A percentile compares a stretch with the other conserved stretches of the same genome.
phyloP scores from a whole-genome alignment of 139 green algal species.

The Haematococcus lacustris region DNA sequence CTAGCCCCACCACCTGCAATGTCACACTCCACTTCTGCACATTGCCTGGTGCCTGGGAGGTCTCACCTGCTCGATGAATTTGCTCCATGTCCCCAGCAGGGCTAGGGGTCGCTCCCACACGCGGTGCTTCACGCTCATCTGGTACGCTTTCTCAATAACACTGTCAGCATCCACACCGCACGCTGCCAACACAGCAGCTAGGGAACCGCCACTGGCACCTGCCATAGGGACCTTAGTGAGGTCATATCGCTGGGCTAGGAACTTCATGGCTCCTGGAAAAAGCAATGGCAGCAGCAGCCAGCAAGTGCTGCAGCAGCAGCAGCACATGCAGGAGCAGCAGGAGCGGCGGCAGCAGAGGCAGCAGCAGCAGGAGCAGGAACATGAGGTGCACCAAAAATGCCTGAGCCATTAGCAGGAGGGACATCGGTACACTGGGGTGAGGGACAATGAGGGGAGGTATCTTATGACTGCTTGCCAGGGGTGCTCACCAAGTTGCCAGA shows the following conservation, averaged over 20 bases:
- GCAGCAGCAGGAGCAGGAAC: background rate
- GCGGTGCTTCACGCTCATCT: conserved; percentile 32
- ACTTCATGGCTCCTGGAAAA: conserved; percentile 43
- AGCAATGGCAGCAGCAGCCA: background rate
- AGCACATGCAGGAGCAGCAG: too few species aligned
- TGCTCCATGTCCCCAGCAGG: conserved; percentile 33
- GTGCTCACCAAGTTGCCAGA: conserved; percentile 33
- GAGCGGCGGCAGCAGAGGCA: background rate
- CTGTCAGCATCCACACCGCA: conserved; percentile 32
- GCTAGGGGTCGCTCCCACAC: conserved; percentile 47
- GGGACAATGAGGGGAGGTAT: background rate
- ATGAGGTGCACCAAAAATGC: background rate
- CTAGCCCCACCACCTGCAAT: too few species aligned
- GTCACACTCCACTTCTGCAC: too few species aligned
- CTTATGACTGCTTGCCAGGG: background rate
- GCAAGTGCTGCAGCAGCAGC: background rate
- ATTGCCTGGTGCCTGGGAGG: too few species aligned
- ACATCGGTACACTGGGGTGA: background rate
- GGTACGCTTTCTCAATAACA: conserved; percentile 33
- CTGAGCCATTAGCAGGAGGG: background rate
- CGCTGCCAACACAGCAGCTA: conserved; percentile 34
- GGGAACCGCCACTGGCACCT: conserved; percentile 39
- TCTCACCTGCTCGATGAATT: conserved; percentile 31
- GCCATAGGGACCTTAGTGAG: conserved; percentile 42
- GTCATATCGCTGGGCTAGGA: conserved; percentile 42